phyloP scores from a whole-genome alignment of 352 stramenopile species.

The Plasmopara muralis region DNA sequence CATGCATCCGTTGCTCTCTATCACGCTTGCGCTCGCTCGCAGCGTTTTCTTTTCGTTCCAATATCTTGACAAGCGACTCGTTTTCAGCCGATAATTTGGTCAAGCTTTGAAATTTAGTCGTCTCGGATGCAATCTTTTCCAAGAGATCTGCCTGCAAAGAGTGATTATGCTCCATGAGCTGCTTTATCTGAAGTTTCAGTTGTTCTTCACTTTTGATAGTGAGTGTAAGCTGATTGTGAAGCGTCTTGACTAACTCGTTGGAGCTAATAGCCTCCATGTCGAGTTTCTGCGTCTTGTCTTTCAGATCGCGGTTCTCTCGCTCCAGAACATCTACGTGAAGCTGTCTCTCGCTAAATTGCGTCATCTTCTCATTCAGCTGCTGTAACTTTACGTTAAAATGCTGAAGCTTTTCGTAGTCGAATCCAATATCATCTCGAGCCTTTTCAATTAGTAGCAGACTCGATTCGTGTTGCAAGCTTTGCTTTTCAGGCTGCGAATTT shows the following conservation, averaged over 20 bases:
- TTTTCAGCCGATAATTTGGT: constrained; percentile 53
- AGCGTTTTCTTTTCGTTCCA: constrained; percentile 36
- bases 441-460: constrained; percentile 17
- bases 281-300: constrained; percentile 55
- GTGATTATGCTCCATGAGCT: constrained; percentile 68
- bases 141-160: constrained; percentile 55
- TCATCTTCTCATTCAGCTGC: constrained; percentile 24
- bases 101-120: constrained; percentile 63
- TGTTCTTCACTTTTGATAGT: constrained; percentile 58
- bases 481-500: constrained; percentile 28
- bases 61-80: constrained; percentile 43
- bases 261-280: constrained; percentile 52
- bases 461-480: constrained; percentile 35
- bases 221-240: constrained; percentile 45
- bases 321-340: constrained; percentile 37
- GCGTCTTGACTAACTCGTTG: constrained; percentile 44
- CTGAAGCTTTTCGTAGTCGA: constrained; percentile 23
- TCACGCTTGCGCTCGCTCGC: constrained; percentile 26
- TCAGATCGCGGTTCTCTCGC: constrained; percentile 48
- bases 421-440: constrained; percentile 9
- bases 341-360: constrained; percentile 32
- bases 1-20: constrained; percentile 21
- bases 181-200: constrained; percentile 59
- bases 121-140: constrained; percentile 59
- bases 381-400: constrained; percentile 39